A percentile compares a stretch with the other conserved stretches of the same genome.
Evolutionary conservation across 2,329 filamentous ascomycete genomes (phyloP).

Genomic region (Cytospora paraplurivora): DNA sequence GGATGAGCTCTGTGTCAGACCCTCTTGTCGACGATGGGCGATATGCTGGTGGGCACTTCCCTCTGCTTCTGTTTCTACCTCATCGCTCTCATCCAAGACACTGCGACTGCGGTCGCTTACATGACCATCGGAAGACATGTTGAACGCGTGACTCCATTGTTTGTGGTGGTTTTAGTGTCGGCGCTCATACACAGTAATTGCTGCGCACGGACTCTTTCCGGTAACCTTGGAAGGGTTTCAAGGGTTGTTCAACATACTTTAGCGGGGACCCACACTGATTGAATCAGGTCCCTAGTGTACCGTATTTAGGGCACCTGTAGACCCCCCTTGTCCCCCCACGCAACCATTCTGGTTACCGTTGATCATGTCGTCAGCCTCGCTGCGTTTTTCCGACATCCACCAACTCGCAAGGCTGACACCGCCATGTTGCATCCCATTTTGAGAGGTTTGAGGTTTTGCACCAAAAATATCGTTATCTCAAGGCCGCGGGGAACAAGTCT

Average conservation of each 20-base stretch:
- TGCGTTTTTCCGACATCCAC: slow-evolving; percentile 17
- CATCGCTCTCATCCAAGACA: neutral
- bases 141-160: neutral
- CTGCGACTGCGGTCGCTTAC: slow-evolving; percentile 16
- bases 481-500: neutral
- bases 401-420: slow-evolving; percentile 24
- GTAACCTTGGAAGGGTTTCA: no score
- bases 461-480: neutral
- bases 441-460: slow-evolving; percentile 11
- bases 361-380: slow-evolving; percentile 17
- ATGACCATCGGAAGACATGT: slow-evolving; percentile 13
- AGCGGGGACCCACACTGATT: neutral
- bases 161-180: neutral
- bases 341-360: neutral
- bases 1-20: neutral
- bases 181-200: neutral
- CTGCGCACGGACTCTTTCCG: neutral
- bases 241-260: neutral
- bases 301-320: no score
- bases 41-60: neutral
- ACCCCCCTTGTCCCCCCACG: neutral
- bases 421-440: slow-evolving; percentile 24
- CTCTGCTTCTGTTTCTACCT: neutral
- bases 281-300: no score
- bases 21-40: neutral